Evolutionary conservation across 768 basidiomycete species (phyloP).

Genomic region (Mycena belliarum): DNA sequence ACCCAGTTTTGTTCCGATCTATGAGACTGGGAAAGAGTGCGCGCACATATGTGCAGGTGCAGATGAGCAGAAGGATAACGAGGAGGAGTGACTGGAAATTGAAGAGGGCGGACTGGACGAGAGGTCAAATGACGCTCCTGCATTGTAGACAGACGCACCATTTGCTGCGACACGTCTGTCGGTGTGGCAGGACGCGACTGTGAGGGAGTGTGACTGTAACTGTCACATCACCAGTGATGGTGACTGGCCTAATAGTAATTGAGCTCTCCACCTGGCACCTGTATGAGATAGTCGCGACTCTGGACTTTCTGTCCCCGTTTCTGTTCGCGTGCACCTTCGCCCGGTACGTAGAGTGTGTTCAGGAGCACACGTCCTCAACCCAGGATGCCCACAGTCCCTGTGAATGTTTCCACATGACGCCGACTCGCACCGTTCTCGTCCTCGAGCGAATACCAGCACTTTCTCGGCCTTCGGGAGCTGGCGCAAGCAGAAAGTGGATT

Average conservation of each 20-base stretch:
- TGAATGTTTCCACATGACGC: slow-evolving; percentile 29
- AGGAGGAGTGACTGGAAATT: slow-evolving; percentile 97
- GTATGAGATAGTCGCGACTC: neutral
- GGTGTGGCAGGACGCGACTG: too few species aligned
- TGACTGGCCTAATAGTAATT: too few species aligned
- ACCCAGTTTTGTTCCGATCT: slow-evolving; percentile 96
- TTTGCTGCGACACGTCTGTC: too few species aligned
- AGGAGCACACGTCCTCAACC: neutral
- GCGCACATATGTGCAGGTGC: slow-evolving; percentile 96
- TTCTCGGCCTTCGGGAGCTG: slow-evolving; percentile 41
- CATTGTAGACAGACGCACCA: neutral
- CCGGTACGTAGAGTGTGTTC: slow-evolving; percentile 6
- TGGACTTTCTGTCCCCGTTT: too few species aligned
- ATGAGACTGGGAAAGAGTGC: slow-evolving; percentile 87
- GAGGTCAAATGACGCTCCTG: neutral
- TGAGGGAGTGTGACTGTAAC: too few species aligned
- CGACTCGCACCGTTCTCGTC: slow-evolving; percentile 32
- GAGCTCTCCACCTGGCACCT: slow-evolving; percentile 2
- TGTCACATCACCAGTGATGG: too few species aligned
- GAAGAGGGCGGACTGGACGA: slow-evolving; percentile 83
- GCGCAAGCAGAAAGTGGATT: slow-evolving; percentile 33
- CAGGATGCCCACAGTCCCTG: slow-evolving; percentile 1
- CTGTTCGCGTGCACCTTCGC: too few species aligned
- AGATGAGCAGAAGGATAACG: slow-evolving; percentile 90
- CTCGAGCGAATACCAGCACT: slow-evolving; percentile 44